phyloP scores from a whole-genome alignment of 306 rosid species.

The Lathyrus oleraceus region DNA sequence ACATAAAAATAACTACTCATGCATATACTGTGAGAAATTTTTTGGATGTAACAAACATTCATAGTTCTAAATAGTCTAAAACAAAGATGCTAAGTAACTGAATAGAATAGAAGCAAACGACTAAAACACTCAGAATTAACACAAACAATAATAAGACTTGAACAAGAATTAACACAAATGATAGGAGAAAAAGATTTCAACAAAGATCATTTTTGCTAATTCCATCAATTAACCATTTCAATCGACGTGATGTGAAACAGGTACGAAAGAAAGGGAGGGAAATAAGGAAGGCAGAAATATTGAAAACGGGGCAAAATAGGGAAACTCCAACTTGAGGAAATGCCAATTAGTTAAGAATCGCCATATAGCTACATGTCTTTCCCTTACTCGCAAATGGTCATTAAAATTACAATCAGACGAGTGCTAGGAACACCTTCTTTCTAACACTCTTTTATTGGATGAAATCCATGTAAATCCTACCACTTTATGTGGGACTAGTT shows the following conservation, averaged over 20 bases:
- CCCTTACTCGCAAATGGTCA: neutral
- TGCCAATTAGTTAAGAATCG: neutral
- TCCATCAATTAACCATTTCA: neutral
- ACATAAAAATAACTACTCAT: neutral
- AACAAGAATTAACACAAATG: conserved; percentile 10
- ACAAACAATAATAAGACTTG: neutral
- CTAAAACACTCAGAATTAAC: conserved; percentile 10
- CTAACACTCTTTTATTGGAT: no score
- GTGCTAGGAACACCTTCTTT: no score
- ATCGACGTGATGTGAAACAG: conserved; percentile 11
- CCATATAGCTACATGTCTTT: neutral
- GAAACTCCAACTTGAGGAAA: neutral
- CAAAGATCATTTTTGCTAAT: neutral
- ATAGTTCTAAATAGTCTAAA: conserved; percentile 14
- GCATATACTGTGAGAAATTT: neutral
- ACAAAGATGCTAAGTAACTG: conserved; percentile 8
- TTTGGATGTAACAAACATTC: neutral
- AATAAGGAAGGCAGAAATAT: conserved; percentile 10
- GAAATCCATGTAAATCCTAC: no score
- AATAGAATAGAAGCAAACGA: conserved; percentile 13
- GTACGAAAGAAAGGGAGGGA: neutral
- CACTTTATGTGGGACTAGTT: no score
- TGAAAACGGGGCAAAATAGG: neutral
- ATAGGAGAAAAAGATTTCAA: conserved; percentile 14
- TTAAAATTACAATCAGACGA: neutral